Conservation (phyloP, 495 filamentous ascomycete species). For the Hamigera avellanea region DNA sequence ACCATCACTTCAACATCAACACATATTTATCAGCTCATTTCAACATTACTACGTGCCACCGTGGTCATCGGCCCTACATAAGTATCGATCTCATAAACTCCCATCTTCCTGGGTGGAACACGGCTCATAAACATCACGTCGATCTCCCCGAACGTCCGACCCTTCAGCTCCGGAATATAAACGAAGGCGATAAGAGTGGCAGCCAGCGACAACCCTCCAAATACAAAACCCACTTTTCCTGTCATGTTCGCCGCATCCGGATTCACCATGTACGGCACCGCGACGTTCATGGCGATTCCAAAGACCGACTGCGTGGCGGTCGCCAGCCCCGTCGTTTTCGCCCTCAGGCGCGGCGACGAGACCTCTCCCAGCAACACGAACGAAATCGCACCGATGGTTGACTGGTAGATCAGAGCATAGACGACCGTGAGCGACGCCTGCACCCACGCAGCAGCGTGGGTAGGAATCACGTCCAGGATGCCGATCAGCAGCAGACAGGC, state of each 20-base stretch:
- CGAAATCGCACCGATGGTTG: conserved; percentile 47
- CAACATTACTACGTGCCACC: no score
- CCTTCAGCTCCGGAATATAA: conserved; percentile 31
- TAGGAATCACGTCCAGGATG: conserved; percentile 46
- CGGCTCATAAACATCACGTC: conserved; percentile 23
- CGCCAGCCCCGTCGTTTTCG: conserved; percentile 51
- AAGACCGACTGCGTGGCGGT: conserved; percentile 47
- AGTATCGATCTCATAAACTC: background rate
- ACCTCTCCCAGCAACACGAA: conserved; percentile 53
- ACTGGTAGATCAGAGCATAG: conserved; percentile 46
- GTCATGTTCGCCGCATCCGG: conserved; percentile 50
- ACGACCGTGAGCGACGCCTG: conserved; percentile 42
- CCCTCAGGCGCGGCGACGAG: conserved; percentile 44
- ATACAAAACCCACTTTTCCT: conserved; percentile 60
- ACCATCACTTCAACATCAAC: no score
- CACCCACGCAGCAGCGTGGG: conserved; percentile 33
- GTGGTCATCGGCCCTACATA: no score
- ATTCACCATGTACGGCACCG: conserved; percentile 58
- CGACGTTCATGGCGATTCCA: conserved; percentile 45
- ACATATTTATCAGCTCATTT: no score
- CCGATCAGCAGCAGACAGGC: conserved; percentile 46
- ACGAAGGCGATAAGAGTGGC: conserved; percentile 36
- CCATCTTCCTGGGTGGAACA: conserved; percentile 19
- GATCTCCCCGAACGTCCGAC: conserved; percentile 6
- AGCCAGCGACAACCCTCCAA: conserved; percentile 38